A percentile compares a stretch with the other conserved stretches of the same genome.
Conservation (phyloP, 805 yeast species). For the Metschnikowia dekortorum region DNA sequence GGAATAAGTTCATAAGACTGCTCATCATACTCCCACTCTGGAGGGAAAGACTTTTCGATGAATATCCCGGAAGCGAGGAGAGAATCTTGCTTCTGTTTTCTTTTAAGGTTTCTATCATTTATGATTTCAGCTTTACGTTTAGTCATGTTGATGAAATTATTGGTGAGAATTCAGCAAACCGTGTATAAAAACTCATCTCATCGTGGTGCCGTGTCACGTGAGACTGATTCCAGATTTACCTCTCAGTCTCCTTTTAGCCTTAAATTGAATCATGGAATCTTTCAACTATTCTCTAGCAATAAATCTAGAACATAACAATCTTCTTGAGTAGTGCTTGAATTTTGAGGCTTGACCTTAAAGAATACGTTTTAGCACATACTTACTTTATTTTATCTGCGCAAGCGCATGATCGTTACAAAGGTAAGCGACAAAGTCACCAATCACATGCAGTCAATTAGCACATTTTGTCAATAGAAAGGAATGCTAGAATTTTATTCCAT, state of each 20-base stretch:
- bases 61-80: slow-evolving; percentile 36
- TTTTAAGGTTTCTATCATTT: slow-evolving; percentile 22
- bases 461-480: neutral
- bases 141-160: slow-evolving; percentile 7
- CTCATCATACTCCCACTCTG: slow-evolving; percentile 60
- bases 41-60: slow-evolving; percentile 14
- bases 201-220: slow-evolving; percentile 2
- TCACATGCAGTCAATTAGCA: too few relatives aligned
- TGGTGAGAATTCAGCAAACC: neutral
- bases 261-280: neutral
- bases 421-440: neutral
- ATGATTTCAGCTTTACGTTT: slow-evolving; percentile 12
- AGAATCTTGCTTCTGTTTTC: slow-evolving; percentile 35
- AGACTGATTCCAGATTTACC: neutral
- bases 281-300: neutral
- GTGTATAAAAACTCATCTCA: slow-evolving; percentile 2
- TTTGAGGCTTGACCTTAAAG: neutral
- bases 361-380: neutral
- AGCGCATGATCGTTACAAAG: neutral
- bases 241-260: too few relatives aligned
- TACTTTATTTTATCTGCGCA: neutral
- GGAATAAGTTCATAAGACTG: slow-evolving; percentile 77
- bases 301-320: neutral
- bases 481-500: too few relatives aligned
- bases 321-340: neutral